Conservation (phyloP, 306 rosid genomes). For the Dryas octopetala region DNA sequence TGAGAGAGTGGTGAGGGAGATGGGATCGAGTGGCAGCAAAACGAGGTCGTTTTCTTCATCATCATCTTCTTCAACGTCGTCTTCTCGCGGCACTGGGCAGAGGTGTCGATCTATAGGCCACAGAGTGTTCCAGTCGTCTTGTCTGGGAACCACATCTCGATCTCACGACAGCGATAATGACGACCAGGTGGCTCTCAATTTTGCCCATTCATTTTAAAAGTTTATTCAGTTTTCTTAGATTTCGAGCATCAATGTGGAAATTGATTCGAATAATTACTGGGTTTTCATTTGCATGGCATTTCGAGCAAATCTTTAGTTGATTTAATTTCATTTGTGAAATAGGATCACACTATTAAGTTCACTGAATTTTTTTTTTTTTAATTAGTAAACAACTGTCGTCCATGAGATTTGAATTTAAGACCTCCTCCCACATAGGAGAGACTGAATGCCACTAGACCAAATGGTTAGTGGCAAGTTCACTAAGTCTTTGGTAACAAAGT, state of each 20-base stretch:
- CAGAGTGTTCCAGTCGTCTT: conserved; percentile 63
- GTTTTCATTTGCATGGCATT: conserved; percentile 2
- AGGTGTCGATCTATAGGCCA: conserved; percentile 56
- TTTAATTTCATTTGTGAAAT: not conserved
- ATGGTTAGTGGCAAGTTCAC: not conserved
- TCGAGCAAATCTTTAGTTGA: not conserved
- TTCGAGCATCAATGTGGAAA: not conserved
- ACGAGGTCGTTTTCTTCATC: conserved; percentile 39
- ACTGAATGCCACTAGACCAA: too few relatives aligned
- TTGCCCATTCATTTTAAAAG: not conserved
- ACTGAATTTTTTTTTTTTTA: too few relatives aligned
- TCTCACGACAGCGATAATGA: conserved; percentile 70
- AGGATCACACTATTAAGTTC: not conserved
- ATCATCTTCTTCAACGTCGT: conserved; percentile 25
- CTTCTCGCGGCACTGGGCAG: conserved; percentile 28
- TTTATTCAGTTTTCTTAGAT: not conserved
- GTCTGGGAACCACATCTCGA: conserved; percentile 75
- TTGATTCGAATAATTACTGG: not conserved
- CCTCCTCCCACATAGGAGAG: too few relatives aligned
- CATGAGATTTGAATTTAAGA: too few relatives aligned
- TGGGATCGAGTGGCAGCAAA: conserved; percentile 93
- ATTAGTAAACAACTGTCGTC: too few relatives aligned
- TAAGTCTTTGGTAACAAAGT: not conserved
- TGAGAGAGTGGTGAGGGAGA: conserved; percentile 6
- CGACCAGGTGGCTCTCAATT: conserved; percentile 46